Base-by-base conservation (phyloP, 495 filamentous ascomycete genomes). In the Apiosordaria backusii region DNA sequence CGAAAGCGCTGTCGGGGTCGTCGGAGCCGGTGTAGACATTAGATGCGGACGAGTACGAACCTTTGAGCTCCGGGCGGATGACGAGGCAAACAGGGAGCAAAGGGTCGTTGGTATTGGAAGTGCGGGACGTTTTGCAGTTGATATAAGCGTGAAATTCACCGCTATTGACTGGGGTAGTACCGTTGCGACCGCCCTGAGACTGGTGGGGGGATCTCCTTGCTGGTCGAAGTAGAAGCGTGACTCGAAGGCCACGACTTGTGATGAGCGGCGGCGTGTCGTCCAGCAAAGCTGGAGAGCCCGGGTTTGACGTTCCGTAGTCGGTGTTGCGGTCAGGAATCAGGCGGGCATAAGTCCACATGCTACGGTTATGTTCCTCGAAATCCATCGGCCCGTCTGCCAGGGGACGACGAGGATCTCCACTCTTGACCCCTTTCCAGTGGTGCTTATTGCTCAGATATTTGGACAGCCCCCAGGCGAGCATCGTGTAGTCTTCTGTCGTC, bases 401-500 rank as follows among this genome's bases (percentile, higher is more conserved):
- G 0, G 71, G 71, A 0, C 66, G 68, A 1, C 68, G 61, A 4
- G 61, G 62, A 18, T 65, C 69, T 2, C 27, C 50, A 22, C 50
- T 62, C 0, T 59, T 57, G 1, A 65, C 24, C 23, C 67, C 64
- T 19, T 65, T 67, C 68, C 68, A 70, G 53, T 70, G 62, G 59
- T 70, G 68, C 25, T 67, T 70, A 35, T 67, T 70, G 62, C 68
- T 70, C 10, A 70, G 62, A 35, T 64, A 65, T 53, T 65, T 70
- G 26, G 68, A 67, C 15, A 72, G 45, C 0, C 71, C 71, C 71
- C 71, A 73, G 21, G 74, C 71, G 0, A 76, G 67, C 63, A 78
- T 75, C 2, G 71, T 70, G 54, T 76, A 72, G 59, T 75, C 73
- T 45, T 75, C 65, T 1, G 70, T 69, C 18, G 68, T 70, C 40